Base-by-base conservation (phyloP, 768 basidiomycete species). In the Lentinula sp. region DNA sequence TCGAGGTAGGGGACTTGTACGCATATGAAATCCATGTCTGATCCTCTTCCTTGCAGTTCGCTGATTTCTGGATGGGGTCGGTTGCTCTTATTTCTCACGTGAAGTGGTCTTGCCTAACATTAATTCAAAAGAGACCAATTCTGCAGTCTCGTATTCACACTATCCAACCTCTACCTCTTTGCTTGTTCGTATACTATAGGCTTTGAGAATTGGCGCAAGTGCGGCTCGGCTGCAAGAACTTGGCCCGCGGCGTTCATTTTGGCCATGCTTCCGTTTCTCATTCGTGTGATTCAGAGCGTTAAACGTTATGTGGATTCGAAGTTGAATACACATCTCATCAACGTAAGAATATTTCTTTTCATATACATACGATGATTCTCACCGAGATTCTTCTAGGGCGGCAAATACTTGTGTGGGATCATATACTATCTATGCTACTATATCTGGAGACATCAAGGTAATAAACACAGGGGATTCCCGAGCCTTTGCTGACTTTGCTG, bases 51-150 rank as follows among this genome's bases (percentile, higher is more conserved):
- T 48, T 51, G 1, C 60, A 90, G 86, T 94, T 94, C 70, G 74
- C 86, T 15, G 92, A 93, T 77, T 91, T 93, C 84, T 94, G 92
- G 92, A 78, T 93, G 70, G 92, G 90, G 89, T 90, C 71, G 59
- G 58, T 42, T 48, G 18, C 13, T 23, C 28, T 7, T 28, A 18
- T 16, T n/a, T 50, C 18, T 49, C 7, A 31, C 32, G 18, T 53
- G 45, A 53, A 13, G 34, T 13, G 13, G 13, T 21, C 31, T 40
- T 15, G 4, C 21, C 10, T 49, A 5, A 31, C n/a, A 39, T 51
- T 55, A 34, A 4, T 15, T 50, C 55, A 28, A 2, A 67, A 92
- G 90, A 13, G 92, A 94, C 67, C 90, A 93, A 65, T 81, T 91
- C 67, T 91, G 89, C 74, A 93, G 89, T 65, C 78, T 97, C 45